Percentiles rank a stretch among this genome's conserved stretches.
Conservation (phyloP, 495 filamentous ascomycete genomes). For the Chaetomidium leptoderma region DNA sequence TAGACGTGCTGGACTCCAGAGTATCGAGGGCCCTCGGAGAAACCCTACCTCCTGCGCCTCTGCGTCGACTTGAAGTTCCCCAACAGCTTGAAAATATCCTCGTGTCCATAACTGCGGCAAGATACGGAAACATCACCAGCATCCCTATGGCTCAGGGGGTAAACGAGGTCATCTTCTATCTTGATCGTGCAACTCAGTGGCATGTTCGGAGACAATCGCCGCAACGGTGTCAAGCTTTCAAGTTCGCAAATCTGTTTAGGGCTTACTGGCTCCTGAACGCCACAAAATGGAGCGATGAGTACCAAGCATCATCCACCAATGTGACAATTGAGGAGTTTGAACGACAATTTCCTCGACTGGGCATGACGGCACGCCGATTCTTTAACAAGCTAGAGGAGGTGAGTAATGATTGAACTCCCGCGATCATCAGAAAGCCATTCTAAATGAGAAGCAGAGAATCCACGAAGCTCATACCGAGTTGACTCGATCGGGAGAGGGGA, state of each 20-base stretch:
- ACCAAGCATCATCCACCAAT: not conserved
- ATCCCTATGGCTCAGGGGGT: constrained; percentile 16
- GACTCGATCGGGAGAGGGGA: not conserved
- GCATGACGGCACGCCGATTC: constrained; percentile 19
- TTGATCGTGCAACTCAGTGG: constrained; percentile 20
- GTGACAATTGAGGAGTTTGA: constrained; percentile 10
- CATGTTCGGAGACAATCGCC: not conserved
- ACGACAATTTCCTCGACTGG: constrained; percentile 11
- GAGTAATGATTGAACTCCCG: not conserved
- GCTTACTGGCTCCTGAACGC: constrained; percentile 21
- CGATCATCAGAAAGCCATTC: not conserved
- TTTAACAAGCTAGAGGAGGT: constrained; percentile 9
- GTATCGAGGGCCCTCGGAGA: not conserved
- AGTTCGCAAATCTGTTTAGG: constrained; percentile 9
- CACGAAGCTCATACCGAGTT: constrained; percentile 4
- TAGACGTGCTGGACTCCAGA: not conserved
- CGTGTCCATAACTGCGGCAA: not conserved
- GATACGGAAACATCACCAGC: not conserved
- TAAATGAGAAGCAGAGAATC: constrained; percentile 1
- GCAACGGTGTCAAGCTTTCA: not conserved
- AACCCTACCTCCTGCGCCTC: not conserved
- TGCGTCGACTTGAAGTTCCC: not conserved
- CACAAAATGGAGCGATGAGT: constrained; percentile 13
- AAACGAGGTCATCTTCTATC: constrained; percentile 18
- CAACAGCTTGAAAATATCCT: not conserved